Conservation (phyloP, 805 yeast genomes). For the Teunomyces funiuensis region DNA sequence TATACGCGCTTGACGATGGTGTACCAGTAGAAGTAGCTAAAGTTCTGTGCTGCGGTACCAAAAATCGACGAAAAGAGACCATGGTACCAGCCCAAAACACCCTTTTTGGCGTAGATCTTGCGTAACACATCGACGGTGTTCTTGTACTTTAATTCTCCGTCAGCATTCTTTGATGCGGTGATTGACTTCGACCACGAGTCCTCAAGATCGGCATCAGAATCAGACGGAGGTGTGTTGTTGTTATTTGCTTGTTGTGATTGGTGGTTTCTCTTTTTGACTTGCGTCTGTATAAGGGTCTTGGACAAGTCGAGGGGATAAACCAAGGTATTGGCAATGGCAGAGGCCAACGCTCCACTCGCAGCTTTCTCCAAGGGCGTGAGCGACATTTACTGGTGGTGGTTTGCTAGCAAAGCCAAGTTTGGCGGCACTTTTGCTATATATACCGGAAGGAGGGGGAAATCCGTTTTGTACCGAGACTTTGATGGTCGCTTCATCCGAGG, state of each 20-base stretch:
- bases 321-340: conserved; percentile 72
- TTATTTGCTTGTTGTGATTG: neutral
- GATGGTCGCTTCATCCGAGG: conserved; percentile 3
- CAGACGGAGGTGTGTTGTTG: conserved; percentile 7
- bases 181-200: conserved; percentile 11
- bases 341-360: conserved; percentile 78
- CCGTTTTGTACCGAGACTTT: conserved; percentile 1
- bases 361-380: conserved; percentile 76
- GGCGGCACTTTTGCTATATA: neutral
- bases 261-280: conserved; percentile 32
- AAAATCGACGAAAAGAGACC: conserved; percentile 67
- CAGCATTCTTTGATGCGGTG: neutral
- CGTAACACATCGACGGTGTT: conserved; percentile 62
- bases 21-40: conserved; percentile 87
- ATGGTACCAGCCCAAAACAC: conserved; percentile 67
- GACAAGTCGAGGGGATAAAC: conserved; percentile 82
- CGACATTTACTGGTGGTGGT: conserved; percentile 37
- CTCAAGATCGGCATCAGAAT: neutral
- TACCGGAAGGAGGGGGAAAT: neutral
- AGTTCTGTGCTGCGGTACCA: conserved; percentile 75
- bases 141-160: conserved; percentile 42
- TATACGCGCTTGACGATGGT: conserved; percentile 63
- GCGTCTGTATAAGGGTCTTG: conserved; percentile 77
- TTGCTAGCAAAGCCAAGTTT: neutral
- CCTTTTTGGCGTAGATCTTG: conserved; percentile 58